Conservation (phyloP, 2,329 filamentous ascomycete genomes). For the Geosmithia putterillii region DNA sequence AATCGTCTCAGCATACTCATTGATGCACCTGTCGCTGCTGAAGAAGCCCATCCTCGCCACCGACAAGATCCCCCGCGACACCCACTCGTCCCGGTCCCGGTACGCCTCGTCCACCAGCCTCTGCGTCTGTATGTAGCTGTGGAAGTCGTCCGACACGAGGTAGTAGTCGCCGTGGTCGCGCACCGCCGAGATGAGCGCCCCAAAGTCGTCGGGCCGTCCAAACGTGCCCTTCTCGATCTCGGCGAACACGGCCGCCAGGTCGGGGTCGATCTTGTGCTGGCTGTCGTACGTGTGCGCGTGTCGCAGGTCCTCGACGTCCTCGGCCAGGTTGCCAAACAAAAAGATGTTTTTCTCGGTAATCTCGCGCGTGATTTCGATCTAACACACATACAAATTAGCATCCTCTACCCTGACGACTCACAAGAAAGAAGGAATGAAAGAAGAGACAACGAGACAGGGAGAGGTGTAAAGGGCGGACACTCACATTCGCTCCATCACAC, state of each 20-base stretch:
- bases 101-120: constrained; percentile 84
- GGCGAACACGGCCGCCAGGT: constrained; percentile 71
- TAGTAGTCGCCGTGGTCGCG: constrained; percentile 95
- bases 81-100: constrained; percentile 84
- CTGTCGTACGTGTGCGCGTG: constrained; percentile 77
- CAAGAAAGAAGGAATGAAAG: too few species aligned
- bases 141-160: constrained; percentile 93
- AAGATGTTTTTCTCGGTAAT: constrained; percentile 97
- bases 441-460: not conserved
- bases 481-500: constrained; percentile 91
- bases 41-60: constrained; percentile 97
- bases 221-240: constrained; percentile 72
- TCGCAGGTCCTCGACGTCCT: constrained; percentile 93
- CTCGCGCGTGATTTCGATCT: constrained; percentile 95
- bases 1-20: constrained; percentile 92
- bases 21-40: constrained; percentile 86
- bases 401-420: not conserved
- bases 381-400: constrained; percentile 4
- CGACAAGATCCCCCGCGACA: constrained; percentile 77
- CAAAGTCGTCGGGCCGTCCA: constrained; percentile 66
- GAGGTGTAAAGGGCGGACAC: constrained; percentile 15
- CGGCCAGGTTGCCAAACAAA: constrained; percentile 89
- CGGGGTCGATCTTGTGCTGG: constrained; percentile 58
- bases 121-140: constrained; percentile 87
- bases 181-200: constrained; percentile 73